Base-by-base conservation (phyloP, 202 grass and related monocot species). In the Schoenoplectus tabernaemontani region DNA sequence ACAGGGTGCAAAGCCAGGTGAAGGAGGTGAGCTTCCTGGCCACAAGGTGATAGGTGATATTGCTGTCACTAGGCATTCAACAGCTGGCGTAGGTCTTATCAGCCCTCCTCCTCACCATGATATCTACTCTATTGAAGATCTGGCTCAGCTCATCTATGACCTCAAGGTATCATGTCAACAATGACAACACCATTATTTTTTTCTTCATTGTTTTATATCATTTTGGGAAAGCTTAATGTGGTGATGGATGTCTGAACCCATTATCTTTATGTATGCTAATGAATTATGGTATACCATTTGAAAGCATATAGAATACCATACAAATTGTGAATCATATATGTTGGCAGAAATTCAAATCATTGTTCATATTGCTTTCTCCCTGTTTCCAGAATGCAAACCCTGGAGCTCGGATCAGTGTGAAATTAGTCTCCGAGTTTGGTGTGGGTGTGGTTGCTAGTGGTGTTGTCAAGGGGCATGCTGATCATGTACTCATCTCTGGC, bases 31-130 rank as follows among this genome's bases (percentile, higher is more conserved):
- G 77, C 91, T 99, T 90, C 96, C 92, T 74, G 96, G 96, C 36
- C 92, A 96, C 86, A 96, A 99, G 78, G 96, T 99, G 76, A 96
- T 99, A 63, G 90, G 90, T 85, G 96, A 99, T 86, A 99, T 99
- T 85, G 92, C 92, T 1, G 77, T 99, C 39, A 99, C 96, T 73
- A 89, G 96, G 26, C 90, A 99, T 88, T 99, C 96, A 22, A 99
- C 92, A 82, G 88, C 92, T 71, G 96, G 96, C 85, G 96, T 99
- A 17, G 92, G 96, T 56, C 90, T 99, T n/a, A 99, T 99, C 44
- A 99, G 96, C 44, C 96, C 92, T 82, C 96, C 96, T 58, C 96
- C 96, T 20, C 96, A 99, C 58, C 96, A 99, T 15, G 96, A 99
- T 77, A 99, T 99, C 68, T 99, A 99, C 86, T 99, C 96, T 1